Percentiles rank a stretch among this genome's conserved stretches.
Conservation (phyloP, 2,329 filamentous ascomycete genomes). For the Botrytis pseudocinerea region DNA sequence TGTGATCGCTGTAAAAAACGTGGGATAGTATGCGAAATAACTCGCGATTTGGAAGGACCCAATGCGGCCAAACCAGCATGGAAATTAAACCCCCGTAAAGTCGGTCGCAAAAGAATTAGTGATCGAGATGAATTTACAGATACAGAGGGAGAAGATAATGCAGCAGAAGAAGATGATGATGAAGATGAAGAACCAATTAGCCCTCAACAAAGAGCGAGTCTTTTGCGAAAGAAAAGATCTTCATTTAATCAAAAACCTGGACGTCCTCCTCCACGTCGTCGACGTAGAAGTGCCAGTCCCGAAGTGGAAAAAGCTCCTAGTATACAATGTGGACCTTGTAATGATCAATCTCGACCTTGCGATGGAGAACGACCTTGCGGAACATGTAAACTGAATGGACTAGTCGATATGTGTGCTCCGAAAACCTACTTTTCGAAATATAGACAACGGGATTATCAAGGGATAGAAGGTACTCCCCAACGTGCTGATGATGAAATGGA, state of each 20-base stretch:
- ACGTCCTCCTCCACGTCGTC: too few relatives aligned
- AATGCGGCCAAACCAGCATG: background rate
- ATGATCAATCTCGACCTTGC: constrained; percentile 2
- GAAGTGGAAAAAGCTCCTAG: background rate
- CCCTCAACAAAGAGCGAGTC: background rate
- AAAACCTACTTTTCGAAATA: background rate
- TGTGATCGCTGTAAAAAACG: constrained; percentile 9
- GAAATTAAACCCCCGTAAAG: background rate
- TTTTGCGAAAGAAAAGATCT: background rate
- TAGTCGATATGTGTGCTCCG: background rate
- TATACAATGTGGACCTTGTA: background rate
- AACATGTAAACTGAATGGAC: background rate
- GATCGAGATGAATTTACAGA: background rate
- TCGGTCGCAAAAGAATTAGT: background rate
- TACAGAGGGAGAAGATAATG: too few relatives aligned
- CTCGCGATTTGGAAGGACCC: background rate
- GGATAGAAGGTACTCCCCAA: background rate
- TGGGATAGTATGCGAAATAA: constrained; percentile 4
- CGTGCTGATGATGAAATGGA: background rate
- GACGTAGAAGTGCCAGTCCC: background rate
- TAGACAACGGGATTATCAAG: constrained; percentile 1
- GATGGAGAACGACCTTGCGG: constrained; percentile 8
- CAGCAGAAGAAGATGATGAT: background rate
- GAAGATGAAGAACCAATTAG: constrained; percentile 2
- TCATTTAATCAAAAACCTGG: background rate